phyloP scores from a whole-genome alignment of 345 rosid species.

The Arabidopsis suecica region DNA sequence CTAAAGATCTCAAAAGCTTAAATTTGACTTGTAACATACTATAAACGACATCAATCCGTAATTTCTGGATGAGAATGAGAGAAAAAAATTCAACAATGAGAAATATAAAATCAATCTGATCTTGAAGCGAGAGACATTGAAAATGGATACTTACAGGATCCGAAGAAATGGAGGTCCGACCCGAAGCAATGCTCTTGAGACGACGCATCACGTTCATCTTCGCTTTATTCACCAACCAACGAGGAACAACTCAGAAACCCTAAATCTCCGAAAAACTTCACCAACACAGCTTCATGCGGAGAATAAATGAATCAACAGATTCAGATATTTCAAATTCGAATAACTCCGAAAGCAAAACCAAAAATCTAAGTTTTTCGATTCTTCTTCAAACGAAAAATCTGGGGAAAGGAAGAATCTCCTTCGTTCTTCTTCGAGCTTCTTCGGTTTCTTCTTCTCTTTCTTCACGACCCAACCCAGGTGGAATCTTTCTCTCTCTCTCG shows the following conservation, averaged over 20 bases:
- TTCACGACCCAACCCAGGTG: constrained; percentile 47
- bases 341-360: not conserved
- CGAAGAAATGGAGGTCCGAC: constrained; percentile 89
- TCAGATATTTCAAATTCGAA: constrained; percentile 39
- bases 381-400: constrained; percentile 15
- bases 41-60: constrained; percentile 24
- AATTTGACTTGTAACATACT: constrained; percentile 26
- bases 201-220: constrained; percentile 97
- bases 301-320: constrained; percentile 39
- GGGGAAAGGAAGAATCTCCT: not conserved
- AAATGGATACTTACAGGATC: constrained; percentile 62
- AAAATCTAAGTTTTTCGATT: not conserved
- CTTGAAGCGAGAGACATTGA: not conserved
- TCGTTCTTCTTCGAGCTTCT: constrained; percentile 7
- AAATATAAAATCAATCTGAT: constrained; percentile 27
- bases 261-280: constrained; percentile 16
- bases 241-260: constrained; percentile 41
- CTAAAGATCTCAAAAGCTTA: constrained; percentile 37
- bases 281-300: constrained; percentile 44
- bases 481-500: constrained; percentile 43
- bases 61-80: not conserved
- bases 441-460: constrained; percentile 27
- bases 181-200: constrained; percentile 98
- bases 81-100: constrained; percentile 3
- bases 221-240: constrained; percentile 17